Base-by-base conservation (phyloP, 192 early-diverging fungal species). In the Coemansia sp. region DNA sequence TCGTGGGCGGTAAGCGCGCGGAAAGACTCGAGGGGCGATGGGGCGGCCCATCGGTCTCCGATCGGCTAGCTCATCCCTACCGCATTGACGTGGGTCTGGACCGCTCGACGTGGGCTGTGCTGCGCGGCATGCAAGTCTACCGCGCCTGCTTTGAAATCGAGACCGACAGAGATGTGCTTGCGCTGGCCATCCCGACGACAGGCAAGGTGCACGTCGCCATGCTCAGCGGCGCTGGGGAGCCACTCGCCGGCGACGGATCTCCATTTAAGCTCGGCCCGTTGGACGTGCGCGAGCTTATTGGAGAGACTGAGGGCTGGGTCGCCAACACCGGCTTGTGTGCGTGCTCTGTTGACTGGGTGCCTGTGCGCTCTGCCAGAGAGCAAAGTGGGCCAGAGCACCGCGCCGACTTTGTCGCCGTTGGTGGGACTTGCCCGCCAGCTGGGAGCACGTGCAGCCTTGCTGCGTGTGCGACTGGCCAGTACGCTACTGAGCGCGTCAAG, bases 341-440 rank as follows among this genome's bases (percentile, higher is more conserved):
- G 20, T 43, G 43, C 56, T 42, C 62, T 6, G 39, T 73, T 14
- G 79, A 82, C 70, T 82, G 79, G 79, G 62, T 56, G 29, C 79
- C 72, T 0, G 59, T 63, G 41, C 27, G 41, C 45, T 63, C 61
- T 35, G 64, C 1, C 39, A 15, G 4, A 29, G 37, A 7, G 41
- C 62, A 31, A 38, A 17, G 15, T 39, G 8, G 62, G n/a, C 24
- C 47, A 14, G 11, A n/a, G 15, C n/a, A 1, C 19, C 9, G 12
- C 22, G 25, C 24, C 10, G 77, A 79, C 57, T 74, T 67, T 27
- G 31, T 79, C 10, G 71, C 77, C 1, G 62, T 65, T 2, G 64
- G 77, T 46, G 70, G 77, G 7, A 62, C 66, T 62, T 54, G 47
- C 15, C 56, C 51, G 27, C 51, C 51, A 2, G 27, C 51, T 17